Evolutionary conservation across 1,139 yeast species (phyloP).

Genomic region (Blastobotrys malaysiensis): DNA sequence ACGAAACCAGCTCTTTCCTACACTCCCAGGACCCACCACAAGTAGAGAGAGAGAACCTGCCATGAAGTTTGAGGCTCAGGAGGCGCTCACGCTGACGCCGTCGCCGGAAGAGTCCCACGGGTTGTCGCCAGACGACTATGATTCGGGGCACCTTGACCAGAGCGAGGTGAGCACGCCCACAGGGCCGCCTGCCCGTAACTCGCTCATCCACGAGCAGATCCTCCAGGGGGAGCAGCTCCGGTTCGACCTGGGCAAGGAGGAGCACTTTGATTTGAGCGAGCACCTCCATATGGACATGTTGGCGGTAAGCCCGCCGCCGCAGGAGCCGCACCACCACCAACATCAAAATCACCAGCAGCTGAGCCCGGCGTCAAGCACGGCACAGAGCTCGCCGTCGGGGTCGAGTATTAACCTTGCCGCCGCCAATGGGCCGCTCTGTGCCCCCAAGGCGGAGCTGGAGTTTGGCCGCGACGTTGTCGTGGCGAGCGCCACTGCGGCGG

Average conservation of each 20-base stretch:
- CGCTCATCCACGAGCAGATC: slow-evolving; percentile 19
- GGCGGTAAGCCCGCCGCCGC: slow-evolving; percentile 6
- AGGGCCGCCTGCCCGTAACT: neutral
- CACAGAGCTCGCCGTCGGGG: slow-evolving; percentile 1
- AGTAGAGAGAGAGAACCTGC: too few species aligned
- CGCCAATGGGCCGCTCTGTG: slow-evolving; percentile 3
- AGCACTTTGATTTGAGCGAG: slow-evolving; percentile 20
- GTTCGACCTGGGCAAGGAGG: slow-evolving; percentile 7
- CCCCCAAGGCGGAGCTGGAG: neutral
- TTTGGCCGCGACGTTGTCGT: slow-evolving; percentile 19
- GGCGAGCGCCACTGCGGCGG: slow-evolving; percentile 17
- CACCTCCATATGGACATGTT: slow-evolving; percentile 25
- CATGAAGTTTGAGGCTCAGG: neutral
- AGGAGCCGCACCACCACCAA: too few species aligned
- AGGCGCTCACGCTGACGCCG: neutral
- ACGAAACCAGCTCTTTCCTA: too few species aligned
- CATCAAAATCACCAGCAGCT: too few species aligned
- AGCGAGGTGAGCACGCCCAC: neutral
- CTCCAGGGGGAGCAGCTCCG: slow-evolving; percentile 12
- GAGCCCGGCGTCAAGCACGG: slow-evolving; percentile 3
- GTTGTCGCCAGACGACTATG: neutral
- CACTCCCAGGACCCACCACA: too few species aligned
- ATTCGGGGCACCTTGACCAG: neutral
- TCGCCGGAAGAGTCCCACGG: neutral
- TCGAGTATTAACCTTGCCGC: slow-evolving; percentile 7